Base-by-base conservation (phyloP, 768 basidiomycete genomes). In the Tricholoma bakamatsutake region DNA sequence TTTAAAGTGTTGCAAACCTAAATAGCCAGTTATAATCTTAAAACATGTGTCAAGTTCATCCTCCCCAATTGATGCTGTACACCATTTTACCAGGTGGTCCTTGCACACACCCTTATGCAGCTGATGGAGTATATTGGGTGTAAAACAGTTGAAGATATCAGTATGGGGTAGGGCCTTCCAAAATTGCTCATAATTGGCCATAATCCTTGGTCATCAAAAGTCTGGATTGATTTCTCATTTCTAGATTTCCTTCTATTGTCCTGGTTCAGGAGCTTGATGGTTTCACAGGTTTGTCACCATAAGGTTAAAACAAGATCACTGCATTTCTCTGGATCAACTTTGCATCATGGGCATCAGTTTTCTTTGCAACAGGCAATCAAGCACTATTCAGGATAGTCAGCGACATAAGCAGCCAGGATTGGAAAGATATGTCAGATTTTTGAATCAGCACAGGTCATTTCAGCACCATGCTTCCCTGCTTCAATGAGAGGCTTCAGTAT, bases 61-160 rank as follows among this genome's bases (percentile, higher is more conserved):
- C 0, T 64, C 65, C 13, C 60, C 61, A 9, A 56, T 40, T 6
- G 64, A 60, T 54, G 30, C 31, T 1, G 64, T 55, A n/a, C 61
- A 24, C 21, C 21, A 24, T 24, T 24, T 24, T 24, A 24, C 21
- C 21, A 24, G 21, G 21, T 24, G 21, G 49, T 78, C 73, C 48
- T 75, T 75, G 67, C 80, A 77, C 15, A 78, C 58, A 0, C 79
- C 78, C 53, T 81, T 77, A 62, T 79, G 74, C 0, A 81, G 61
- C 58, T 81, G 77, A 60, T 81, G 79, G 4, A 81, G 68, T 18
- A 75, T 45, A 56, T 80, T 74, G 0, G 77, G 77, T 0, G 73
- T 76, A 27, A 80, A 64, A 40, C 61, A 67, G 0, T 48, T 0
- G 62, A 74, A 76, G 40, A 80, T 80, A 57, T 78, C 55, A 58